Percentiles rank a stretch among this genome's conserved stretches.
phyloP scores from a whole-genome alignment of 805 yeast genomes.

The Candida argentea region DNA sequence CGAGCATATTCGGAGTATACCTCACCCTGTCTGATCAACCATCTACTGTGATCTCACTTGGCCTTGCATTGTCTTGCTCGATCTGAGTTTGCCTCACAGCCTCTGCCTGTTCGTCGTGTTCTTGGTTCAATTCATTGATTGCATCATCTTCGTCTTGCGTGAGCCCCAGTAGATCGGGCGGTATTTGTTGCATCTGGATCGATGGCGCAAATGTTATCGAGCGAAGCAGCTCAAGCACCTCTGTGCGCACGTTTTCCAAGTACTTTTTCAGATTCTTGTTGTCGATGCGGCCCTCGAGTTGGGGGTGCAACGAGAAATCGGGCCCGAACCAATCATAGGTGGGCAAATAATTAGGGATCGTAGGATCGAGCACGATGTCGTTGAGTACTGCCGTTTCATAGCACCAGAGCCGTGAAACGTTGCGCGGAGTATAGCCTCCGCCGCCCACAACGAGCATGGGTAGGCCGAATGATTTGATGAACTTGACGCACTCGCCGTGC shows the following conservation, averaged over 20 bases:
- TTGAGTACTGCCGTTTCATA: constrained; percentile 80
- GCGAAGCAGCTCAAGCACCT: constrained; percentile 72
- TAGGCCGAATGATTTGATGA: constrained; percentile 76
- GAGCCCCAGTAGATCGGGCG: constrained; percentile 49
- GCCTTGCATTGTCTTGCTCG: neutral
- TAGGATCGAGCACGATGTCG: constrained; percentile 40
- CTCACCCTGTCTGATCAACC: too few species aligned
- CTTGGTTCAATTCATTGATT: constrained; percentile 28
- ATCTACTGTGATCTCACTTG: neutral
- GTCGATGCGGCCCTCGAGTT: constrained; percentile 46
- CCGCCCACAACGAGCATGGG: constrained; percentile 94
- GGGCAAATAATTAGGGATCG: constrained; percentile 59
- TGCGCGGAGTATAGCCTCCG: constrained; percentile 96
- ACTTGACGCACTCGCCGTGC: constrained; percentile 92
- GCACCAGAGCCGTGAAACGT: constrained; percentile 92
- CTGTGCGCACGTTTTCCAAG: constrained; percentile 66
- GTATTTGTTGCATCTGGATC: constrained; percentile 84
- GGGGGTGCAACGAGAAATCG: constrained; percentile 82
- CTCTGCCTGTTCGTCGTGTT: constrained; percentile 6
- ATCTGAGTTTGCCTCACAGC: neutral
- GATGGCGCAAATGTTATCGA: constrained; percentile 87
- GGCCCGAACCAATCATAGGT: constrained; percentile 82
- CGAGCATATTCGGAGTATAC: too few species aligned
- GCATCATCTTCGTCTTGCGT: constrained; percentile 33
- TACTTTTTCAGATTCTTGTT: constrained; percentile 79